phyloP scores from a whole-genome alignment of 2,329 filamentous ascomycete species.

The Fusarium robinianum region DNA sequence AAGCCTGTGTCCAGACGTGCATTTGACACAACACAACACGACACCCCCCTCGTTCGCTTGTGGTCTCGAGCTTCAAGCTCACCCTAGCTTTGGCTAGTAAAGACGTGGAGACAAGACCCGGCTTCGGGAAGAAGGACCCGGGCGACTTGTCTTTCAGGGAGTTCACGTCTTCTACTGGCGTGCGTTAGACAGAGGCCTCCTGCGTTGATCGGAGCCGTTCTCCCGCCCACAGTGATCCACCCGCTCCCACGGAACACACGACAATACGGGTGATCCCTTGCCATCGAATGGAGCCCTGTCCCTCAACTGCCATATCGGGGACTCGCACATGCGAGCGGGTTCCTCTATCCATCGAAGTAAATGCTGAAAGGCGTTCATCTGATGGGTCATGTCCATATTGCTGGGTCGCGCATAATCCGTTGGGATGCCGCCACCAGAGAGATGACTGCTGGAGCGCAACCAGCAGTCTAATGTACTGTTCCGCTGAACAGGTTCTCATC shows the following conservation, averaged over 20 bases:
- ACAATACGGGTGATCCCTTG: too few species aligned
- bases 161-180: not conserved
- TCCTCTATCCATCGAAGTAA: too few species aligned
- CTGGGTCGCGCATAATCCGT: constrained; percentile 9
- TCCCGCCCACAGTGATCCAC: not conserved
- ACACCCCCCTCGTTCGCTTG: not conserved
- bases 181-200: constrained; percentile 24
- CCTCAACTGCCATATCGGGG: not conserved
- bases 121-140: constrained; percentile 14
- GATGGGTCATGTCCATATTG: too few species aligned
- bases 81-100: too few species aligned
- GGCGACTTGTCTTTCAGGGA: constrained; percentile 3
- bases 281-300: too few species aligned
- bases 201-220: constrained; percentile 7
- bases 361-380: too few species aligned
- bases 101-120: too few species aligned
- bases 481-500: too few species aligned
- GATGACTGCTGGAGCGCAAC: not conserved
- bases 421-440: constrained; percentile 3
- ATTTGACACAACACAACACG: not conserved
- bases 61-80: not conserved
- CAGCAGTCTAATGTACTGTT: too few species aligned
- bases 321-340: not conserved
- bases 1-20: too few species aligned
- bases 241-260: constrained; percentile 1